Percentiles rank a stretch among this genome's conserved stretches.
Evolutionary conservation across 352 stramenopile genomes (phyloP).

Genomic region (Thalassiosira sp.): DNA sequence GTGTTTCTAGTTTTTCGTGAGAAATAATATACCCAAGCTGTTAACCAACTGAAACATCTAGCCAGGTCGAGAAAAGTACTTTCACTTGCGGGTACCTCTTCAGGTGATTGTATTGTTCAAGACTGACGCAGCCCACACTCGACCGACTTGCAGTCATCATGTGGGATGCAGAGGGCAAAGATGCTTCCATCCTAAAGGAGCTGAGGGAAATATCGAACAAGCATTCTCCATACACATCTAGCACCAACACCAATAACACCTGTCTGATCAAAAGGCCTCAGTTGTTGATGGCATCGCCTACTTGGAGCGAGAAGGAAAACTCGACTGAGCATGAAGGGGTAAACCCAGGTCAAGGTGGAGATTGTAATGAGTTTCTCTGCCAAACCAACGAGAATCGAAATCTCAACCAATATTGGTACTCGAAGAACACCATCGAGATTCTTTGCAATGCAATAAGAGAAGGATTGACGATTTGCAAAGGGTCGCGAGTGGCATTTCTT

Average conservation of each 20-base stretch:
- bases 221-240: slow-evolving; percentile 21
- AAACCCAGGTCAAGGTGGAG: no score
- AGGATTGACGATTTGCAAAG: slow-evolving; percentile 46
- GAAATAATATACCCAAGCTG: no score
- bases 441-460: slow-evolving; percentile 51
- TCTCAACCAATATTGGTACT: slow-evolving; percentile 97
- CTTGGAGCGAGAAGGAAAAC: slow-evolving; percentile 7
- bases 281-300: not conserved
- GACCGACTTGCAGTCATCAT: no score
- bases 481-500: slow-evolving; percentile 85
- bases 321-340: no score
- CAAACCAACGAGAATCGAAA: slow-evolving; percentile 86
- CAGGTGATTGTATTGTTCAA: no score
- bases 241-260: slow-evolving; percentile 17
- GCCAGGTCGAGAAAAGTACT: no score
- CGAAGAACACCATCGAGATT: slow-evolving; percentile 84
- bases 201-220: slow-evolving; percentile 47
- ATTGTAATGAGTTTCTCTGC: slow-evolving; percentile 39
- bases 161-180: slow-evolving; percentile 11
- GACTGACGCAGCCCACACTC: no score
- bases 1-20: no score
- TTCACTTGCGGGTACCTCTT: no score
- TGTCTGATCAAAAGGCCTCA: slow-evolving; percentile 1
- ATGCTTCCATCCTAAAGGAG: slow-evolving; percentile 29
- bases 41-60: no score